Percentiles rank a stretch among this genome's conserved stretches.
Conservation (phyloP, 371 early-diverging fungal genomes). For the Mortierella sp. region DNA sequence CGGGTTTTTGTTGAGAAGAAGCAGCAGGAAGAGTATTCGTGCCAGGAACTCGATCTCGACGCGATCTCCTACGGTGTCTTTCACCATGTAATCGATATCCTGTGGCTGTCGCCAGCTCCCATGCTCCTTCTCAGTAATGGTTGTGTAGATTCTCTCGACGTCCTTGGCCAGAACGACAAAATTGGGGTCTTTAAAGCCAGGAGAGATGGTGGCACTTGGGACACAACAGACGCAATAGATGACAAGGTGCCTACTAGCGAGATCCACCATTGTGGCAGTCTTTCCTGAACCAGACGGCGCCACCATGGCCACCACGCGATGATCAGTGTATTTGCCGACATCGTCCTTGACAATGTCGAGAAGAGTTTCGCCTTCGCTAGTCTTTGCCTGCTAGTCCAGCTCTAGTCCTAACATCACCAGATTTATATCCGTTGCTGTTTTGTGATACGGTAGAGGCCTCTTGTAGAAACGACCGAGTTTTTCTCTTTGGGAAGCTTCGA, state of each 20-base stretch:
- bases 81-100: slow-evolving; percentile 7
- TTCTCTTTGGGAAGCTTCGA: slow-evolving; percentile 4
- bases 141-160: slow-evolving; percentile 1
- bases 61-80: background rate
- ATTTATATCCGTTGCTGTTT: slow-evolving; percentile 5
- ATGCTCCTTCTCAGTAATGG: background rate
- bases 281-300: slow-evolving; percentile 36
- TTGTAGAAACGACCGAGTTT: slow-evolving; percentile 16
- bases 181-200: slow-evolving; percentile 18
- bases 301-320: slow-evolving; percentile 31
- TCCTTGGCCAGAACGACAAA: slow-evolving; percentile 10
- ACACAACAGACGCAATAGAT: slow-evolving; percentile 21
- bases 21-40: slow-evolving; percentile 17
- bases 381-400: slow-evolving; percentile 29
- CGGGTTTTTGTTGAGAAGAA: slow-evolving; percentile 22
- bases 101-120: background rate
- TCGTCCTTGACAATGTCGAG: slow-evolving; percentile 19
- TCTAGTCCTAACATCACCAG: slow-evolving; percentile 40
- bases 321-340: slow-evolving; percentile 3
- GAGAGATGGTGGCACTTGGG: background rate
- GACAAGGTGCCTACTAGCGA: slow-evolving; percentile 31
- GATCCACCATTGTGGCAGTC: slow-evolving; percentile 35
- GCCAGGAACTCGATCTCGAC: slow-evolving; percentile 29
- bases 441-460: slow-evolving; percentile 20
- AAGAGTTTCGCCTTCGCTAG: slow-evolving; percentile 12